These are phyloP conservation scores for Silene uniflora DNA, from an alignment of 148 eudicot genomes.

Conservation along the genomic window DNA sequence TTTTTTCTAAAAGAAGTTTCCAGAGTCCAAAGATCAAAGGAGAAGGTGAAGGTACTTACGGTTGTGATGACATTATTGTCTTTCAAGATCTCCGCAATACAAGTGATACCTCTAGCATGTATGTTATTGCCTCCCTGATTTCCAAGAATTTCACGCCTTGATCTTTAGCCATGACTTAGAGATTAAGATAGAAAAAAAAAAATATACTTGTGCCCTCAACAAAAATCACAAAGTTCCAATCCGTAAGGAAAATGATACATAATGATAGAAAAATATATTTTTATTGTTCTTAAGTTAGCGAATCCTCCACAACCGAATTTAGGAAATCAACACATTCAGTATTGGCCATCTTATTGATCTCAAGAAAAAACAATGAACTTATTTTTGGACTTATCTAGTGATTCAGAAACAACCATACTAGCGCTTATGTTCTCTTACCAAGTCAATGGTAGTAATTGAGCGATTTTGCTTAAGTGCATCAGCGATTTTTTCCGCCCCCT, in stretches of 20 bases:
- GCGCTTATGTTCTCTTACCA: conserved; percentile 46
- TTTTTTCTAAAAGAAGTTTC: not conserved
- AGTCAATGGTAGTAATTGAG: conserved; percentile 64
- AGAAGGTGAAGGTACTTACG: conserved; percentile 31
- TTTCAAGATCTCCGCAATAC: conserved; percentile 72
- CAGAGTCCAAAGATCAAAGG: not conserved
- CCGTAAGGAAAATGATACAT: not conserved
- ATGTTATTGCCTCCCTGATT: conserved; percentile 91
- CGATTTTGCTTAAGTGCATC: conserved; percentile 88
- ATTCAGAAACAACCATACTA: not conserved
- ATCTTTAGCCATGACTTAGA: not conserved
- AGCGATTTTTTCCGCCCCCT: conserved; percentile 90
- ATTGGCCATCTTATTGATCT: not conserved
- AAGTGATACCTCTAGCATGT: conserved; percentile 69
- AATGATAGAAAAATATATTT: not conserved
- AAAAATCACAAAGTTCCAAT: not conserved
- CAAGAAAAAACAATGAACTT: not conserved
- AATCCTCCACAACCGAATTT: no score
- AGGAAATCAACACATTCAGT: not conserved
- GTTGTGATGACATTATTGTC: conserved; percentile 69
- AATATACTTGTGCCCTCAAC: not conserved
- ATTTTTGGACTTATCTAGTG: not conserved
- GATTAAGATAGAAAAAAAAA: not conserved
- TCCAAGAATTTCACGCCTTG: conserved; percentile 18
- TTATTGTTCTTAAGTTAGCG: no score